phyloP scores from a whole-genome alignment of 345 rosid species.

The Luvunga scandens region DNA sequence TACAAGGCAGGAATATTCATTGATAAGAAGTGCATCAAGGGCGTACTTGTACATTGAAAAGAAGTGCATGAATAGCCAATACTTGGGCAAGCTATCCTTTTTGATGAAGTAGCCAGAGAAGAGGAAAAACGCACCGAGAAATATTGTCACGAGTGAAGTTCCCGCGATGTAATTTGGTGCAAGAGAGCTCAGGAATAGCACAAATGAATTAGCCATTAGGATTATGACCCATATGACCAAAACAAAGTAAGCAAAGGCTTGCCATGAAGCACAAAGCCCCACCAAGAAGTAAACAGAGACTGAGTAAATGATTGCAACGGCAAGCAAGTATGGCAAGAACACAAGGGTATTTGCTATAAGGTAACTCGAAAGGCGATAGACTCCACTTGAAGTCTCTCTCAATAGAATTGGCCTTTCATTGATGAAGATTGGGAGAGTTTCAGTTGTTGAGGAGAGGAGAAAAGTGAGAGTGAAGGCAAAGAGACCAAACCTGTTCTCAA shows the following conservation, averaged over 20 bases:
- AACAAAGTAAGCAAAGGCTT: conserved; percentile 72
- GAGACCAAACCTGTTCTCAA: conserved; percentile 77
- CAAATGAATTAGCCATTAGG: conserved; percentile 91
- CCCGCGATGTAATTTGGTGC: conserved; percentile 94
- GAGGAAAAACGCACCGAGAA: conserved; percentile 76
- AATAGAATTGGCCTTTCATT: conserved; percentile 79
- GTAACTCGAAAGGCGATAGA: conserved; percentile 81
- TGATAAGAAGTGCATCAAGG: conserved; percentile 77
- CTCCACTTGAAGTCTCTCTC: conserved; percentile 77
- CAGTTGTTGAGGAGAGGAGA: conserved; percentile 91
- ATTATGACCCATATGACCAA: conserved; percentile 73
- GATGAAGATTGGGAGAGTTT: conserved; percentile 89
- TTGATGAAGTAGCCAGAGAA: conserved; percentile 95
- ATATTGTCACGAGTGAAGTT: conserved; percentile 67
- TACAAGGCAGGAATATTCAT: conserved; percentile 80
- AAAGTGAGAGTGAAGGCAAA: conserved; percentile 95
- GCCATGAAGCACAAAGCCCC: conserved; percentile 78
- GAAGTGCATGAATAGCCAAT: conserved; percentile 93
- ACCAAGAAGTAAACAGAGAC: conserved; percentile 72
- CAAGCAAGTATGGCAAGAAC: conserved; percentile 78
- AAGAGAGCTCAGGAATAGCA: conserved; percentile 79
- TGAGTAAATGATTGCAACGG: conserved; percentile 62
- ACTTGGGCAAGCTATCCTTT: conserved; percentile 70
- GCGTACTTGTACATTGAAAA: conserved; percentile 94
- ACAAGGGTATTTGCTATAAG: conserved; percentile 81